Base-by-base conservation (phyloP, 2,329 filamentous ascomycete genomes). In the Curvularia hawaiiensis region DNA sequence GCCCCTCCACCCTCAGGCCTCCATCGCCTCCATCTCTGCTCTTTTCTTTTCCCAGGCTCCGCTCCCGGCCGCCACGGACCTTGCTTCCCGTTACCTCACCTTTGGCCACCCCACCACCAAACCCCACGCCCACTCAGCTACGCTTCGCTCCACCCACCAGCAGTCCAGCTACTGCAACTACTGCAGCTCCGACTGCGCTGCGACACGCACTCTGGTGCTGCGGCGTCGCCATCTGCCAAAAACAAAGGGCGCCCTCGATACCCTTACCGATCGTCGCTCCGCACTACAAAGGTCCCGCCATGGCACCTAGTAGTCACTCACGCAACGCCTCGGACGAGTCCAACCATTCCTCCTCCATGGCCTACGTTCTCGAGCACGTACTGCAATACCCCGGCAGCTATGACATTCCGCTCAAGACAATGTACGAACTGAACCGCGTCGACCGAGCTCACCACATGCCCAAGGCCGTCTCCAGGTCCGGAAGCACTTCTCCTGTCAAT, bases 381-480 rank as follows among this genome's bases (percentile, higher is more conserved):
- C 75, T 88, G 52, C 82, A 83, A 56, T 86, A 88, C 68, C 85
- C 85, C 9, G 82, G 80, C 66, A 84, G 80, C 64, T 88, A 89
- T 68, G 87, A 89, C 66, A 85, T 89, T 31, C 87, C 87, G 20
- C 79, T 89, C 28, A 83, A 86, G 56, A 88, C 85, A 61, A 88
- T 89, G 84, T 89, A 88, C 77, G 83, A 83, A 26, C 79, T 89
- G 72, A 89, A 89, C 69, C 86, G 83, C 60, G 82, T 83, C 18
- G 81, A 85, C 18, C 81, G 79, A 50, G 75, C 77, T n/a, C 75
- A 78, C 38, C 72, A 75, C 41, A 63, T 76, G 12, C 74, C 73
- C 31, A 69, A 65, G 43, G 64, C 69, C 24, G 47, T 65, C 9
- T 64, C 66, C 47, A 69, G 62, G 58, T 66, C 63, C 35, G 76